Evolutionary conservation across 106 monocot genomes (phyloP), one percentile per base, ranked within the genome.

Genomic region (Dioscorea zingiberensis): DNA sequence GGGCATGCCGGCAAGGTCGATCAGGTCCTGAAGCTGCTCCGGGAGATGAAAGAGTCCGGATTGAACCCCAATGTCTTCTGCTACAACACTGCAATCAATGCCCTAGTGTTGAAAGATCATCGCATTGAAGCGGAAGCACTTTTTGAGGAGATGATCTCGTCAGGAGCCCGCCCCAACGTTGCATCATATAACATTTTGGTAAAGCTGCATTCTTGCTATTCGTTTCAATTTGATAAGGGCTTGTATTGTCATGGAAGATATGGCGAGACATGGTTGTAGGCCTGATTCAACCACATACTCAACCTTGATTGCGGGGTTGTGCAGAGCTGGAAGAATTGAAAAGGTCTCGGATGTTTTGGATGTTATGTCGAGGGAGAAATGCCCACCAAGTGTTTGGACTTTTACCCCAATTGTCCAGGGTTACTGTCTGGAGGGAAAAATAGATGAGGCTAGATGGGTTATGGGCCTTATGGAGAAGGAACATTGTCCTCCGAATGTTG

Each of bases 81-180:
- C n/a, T 62, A 62, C 62, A 44, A 62, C 44, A 62, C 62, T 14
- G 38, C 45, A 16, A 62, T 62, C 19, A 21, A 62, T 44, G 62
- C 38, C 17, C 21, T 62, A 19, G 62, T 44, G 62, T 44, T 6
- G 14, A 16, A 30, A 7, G 44, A 21, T 13, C 62, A 6, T 3
- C 1, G n/a, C 21, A 17, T 3, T 2, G 62, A 62, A 17, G 38
- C 38, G 0, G 18, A 30, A 62, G 27, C 25, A 21, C 27, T 62
- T n/a, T 62, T 62, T n/a, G 62, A 62, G 19, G 62, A 62, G 28
- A 62, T 62, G 62, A 25, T 32, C 15, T 0, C 1, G 30, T 38
- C 29, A 0, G n/a, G n/a, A n/a, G n/a, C n/a, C n/a, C n/a, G n/a
- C n/a, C n/a, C n/a, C n/a, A n/a, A n/a, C n/a, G n/a, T n/a, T n/a